A percentile compares a stretch with the other conserved stretches of the same genome.
Conservation (phyloP, 495 filamentous ascomycete species). For the Corynascus novoguineensis region DNA sequence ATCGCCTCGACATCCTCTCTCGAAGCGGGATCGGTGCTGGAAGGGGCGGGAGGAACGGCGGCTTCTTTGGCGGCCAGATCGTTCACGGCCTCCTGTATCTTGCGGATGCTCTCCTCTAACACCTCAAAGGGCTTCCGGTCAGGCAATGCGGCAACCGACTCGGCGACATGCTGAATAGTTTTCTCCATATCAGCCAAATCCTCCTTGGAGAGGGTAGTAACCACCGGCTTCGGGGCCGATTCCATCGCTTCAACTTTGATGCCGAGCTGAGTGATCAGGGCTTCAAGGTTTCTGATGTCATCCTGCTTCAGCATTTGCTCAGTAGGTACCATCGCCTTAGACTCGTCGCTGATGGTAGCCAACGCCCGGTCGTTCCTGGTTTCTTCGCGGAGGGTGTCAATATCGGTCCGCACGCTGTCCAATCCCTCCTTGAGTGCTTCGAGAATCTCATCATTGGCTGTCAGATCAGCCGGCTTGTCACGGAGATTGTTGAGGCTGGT, state of each 20-base stretch:
- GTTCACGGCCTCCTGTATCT: slow-evolving; percentile 36
- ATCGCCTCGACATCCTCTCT: slow-evolving; percentile 83
- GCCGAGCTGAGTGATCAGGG: slow-evolving; percentile 72
- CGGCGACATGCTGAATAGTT: slow-evolving; percentile 45
- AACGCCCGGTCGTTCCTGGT: slow-evolving; percentile 48
- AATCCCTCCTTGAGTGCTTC: slow-evolving; percentile 79
- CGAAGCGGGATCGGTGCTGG: slow-evolving; percentile 43
- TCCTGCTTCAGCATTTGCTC: slow-evolving; percentile 51
- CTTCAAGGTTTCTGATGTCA: slow-evolving; percentile 78
- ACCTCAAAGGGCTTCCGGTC: slow-evolving; percentile 23
- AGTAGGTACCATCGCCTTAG: slow-evolving; percentile 30
- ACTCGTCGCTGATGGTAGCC: slow-evolving; percentile 34
- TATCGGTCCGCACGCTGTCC: slow-evolving; percentile 63
- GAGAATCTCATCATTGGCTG: slow-evolving; percentile 76
- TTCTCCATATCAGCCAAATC: slow-evolving; percentile 38
- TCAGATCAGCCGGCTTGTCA: slow-evolving; percentile 73
- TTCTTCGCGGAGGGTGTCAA: slow-evolving; percentile 63
- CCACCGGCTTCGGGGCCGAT: slow-evolving; percentile 44
- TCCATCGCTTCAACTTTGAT: slow-evolving; percentile 80
- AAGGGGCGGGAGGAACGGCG: slow-evolving; percentile 9
- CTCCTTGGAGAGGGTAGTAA: slow-evolving; percentile 40
- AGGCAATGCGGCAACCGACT: slow-evolving; percentile 58
- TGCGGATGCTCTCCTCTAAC: slow-evolving; percentile 25
- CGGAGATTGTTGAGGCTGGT: slow-evolving; percentile 69
- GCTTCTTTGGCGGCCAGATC: slow-evolving; percentile 26